Evolutionary conservation across 495 filamentous ascomycete species (phyloP), one percentile per base, ranked within the genome.

Genomic region (Neurospora sp.): DNA sequence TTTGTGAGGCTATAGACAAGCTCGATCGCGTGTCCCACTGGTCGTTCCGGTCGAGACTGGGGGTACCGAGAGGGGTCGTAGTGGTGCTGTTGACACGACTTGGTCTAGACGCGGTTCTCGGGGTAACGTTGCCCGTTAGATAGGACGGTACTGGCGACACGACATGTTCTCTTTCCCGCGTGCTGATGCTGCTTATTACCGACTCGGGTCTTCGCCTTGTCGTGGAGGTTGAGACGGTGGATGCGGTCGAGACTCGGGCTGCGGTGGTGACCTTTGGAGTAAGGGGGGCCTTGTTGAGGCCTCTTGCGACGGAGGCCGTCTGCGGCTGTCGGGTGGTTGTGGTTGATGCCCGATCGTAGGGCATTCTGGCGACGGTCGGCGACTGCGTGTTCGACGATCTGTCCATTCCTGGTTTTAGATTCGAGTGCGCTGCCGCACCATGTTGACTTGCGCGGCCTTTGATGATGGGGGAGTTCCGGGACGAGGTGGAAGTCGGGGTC

Each of bases 101-200:
- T 78, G 85, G 90, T 70, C 92, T 86, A 3, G 90, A 84, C 11
- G 88, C 89, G 35, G 92, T 93, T 74, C 93, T 87, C 72, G 92
- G 91, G 31, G 92, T 84, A 74, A 93, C 93, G 77, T 83, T 85
- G 27, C 23, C 77, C 81, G 80, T 90, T 39, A 93, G 82, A 72
- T 88, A 89, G 31, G 87, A 75, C 38, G 84, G 82, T 14, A 87
- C 84, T 46, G 88, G 84, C n/a, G 87, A 82, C 41, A 82, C 77
- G 71, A 79, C 18, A 0, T 80, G 80, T 11, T 79, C 78, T 41
- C 71, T 72, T 2, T 78, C 77, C 23, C 76, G 71, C 6, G 74
- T 27, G 11, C 39, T 69, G 23, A 16, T 41, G 2, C 37, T 39
- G 70, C 41, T 39, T 27, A 70, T 37, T 39, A 72, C 71, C 37